phyloP scores from a whole-genome alignment of 176 grass and related monocot genomes.

The Saccharum officinarum region DNA sequence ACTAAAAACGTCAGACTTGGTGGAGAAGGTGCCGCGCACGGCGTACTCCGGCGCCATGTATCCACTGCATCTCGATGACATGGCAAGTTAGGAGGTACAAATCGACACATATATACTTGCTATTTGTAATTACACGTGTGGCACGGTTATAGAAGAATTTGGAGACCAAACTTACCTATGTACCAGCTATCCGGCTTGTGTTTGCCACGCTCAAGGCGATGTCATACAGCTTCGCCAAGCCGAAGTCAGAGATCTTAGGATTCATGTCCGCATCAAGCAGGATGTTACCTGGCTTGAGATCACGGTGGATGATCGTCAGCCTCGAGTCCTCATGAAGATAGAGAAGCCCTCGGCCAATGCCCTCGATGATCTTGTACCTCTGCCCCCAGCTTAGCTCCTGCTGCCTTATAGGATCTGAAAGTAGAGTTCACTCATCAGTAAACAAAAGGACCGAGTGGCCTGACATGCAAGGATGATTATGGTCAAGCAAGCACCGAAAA shows the following conservation, averaged over 20 bases:
- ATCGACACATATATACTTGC: too few species aligned
- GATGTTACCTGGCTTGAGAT: conserved; percentile 58
- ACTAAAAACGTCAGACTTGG: too few species aligned
- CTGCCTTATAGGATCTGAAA: conserved; percentile 28
- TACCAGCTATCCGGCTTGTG: too few species aligned
- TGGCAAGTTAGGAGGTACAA: too few species aligned
- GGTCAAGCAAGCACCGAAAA: conserved; percentile 27
- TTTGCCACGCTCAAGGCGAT: too few species aligned
- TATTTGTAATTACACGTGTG: too few species aligned
- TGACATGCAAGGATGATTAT: background rate
- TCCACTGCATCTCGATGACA: too few species aligned
- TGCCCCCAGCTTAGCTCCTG: conserved; percentile 30
- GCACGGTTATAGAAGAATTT: too few species aligned
- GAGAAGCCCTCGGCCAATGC: conserved; percentile 49
- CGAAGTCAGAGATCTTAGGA: conserved; percentile 72
- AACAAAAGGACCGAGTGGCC: background rate
- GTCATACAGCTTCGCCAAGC: conserved; percentile 43
- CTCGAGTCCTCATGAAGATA: conserved; percentile 73
- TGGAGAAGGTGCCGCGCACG: too few species aligned
- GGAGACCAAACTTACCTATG: too few species aligned
- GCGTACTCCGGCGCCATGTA: too few species aligned
- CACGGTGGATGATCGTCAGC: conserved; percentile 51
- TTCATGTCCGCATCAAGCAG: conserved; percentile 56
- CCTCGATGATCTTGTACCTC: conserved; percentile 57
- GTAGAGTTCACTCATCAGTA: background rate